These are phyloP conservation scores for Russula sp. DNA, from an alignment of 768 basidiomycete species.

Conservation along the genomic window DNA sequence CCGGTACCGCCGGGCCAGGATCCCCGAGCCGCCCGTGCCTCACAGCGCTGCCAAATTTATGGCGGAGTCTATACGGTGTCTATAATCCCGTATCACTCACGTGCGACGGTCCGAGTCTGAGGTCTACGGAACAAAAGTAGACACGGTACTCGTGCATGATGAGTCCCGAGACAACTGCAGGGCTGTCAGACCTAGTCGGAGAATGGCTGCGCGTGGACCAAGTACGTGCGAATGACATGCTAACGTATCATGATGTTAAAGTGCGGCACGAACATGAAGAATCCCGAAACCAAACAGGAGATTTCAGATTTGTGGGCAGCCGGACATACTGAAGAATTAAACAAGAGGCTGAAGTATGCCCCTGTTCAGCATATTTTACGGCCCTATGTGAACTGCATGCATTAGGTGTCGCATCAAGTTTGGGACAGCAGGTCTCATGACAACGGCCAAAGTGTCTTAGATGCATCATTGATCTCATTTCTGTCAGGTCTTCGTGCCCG, in stretches of 20 bases:
- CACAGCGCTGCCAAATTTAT: too few relatives aligned
- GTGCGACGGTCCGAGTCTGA: not conserved
- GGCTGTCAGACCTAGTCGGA: constrained; percentile 39
- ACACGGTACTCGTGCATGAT: not conserved
- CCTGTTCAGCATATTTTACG: not conserved
- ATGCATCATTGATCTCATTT: constrained; percentile 1
- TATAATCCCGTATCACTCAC: too few relatives aligned
- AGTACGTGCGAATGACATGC: constrained; percentile 27
- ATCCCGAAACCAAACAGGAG: constrained; percentile 43
- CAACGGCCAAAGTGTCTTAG: not conserved
- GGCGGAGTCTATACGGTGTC: too few relatives aligned
- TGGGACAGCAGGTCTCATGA: constrained; percentile 68
- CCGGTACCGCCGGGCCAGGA: too few relatives aligned
- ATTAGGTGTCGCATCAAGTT: constrained; percentile 72
- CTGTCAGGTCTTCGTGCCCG: constrained; percentile 60
- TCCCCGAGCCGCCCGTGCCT: too few relatives aligned
- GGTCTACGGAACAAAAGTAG: not conserved
- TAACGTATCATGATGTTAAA: not conserved
- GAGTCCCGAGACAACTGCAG: not conserved
- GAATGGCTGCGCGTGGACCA: constrained; percentile 48
- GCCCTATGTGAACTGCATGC: not conserved
- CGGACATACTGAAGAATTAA: constrained; percentile 43
- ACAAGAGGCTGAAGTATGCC: constrained; percentile 49
- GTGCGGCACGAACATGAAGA: constrained; percentile 32
- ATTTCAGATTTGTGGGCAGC: constrained; percentile 42